Percentiles rank a stretch among this genome's conserved stretches.
phyloP scores from a whole-genome alignment of 352 stramenopile species.

The Sclerospora graminicola region DNA sequence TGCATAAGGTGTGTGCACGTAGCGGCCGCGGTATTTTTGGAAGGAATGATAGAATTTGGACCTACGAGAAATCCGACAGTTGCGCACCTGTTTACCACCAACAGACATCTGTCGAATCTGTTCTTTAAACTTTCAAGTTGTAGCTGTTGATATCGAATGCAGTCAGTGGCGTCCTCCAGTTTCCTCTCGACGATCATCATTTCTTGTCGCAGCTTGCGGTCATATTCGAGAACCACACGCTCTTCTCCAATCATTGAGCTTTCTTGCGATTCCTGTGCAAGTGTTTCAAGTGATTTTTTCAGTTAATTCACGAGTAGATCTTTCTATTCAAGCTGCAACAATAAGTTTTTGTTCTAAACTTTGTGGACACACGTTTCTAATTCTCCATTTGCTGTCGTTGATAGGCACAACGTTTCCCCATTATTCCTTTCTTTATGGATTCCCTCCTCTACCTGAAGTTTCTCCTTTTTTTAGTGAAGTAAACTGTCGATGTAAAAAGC shows the following conservation, averaged over 20 bases:
- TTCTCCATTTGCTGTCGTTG: background rate
- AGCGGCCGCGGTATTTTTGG: too few relatives aligned
- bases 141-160: slow-evolving; percentile 65
- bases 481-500: too few relatives aligned
- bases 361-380: slow-evolving; percentile 17
- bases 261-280: slow-evolving; percentile 68
- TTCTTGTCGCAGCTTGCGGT: slow-evolving; percentile 76
- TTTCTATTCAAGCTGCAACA: slow-evolving; percentile 74
- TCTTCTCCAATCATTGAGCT: slow-evolving; percentile 73
- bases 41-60: too few relatives aligned
- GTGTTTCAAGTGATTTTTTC: slow-evolving; percentile 65
- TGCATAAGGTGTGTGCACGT: too few relatives aligned
- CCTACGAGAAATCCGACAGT: background rate
- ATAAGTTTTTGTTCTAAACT: slow-evolving; percentile 20
- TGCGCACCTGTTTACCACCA: slow-evolving; percentile 22
- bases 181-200: slow-evolving; percentile 52
- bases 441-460: background rate
- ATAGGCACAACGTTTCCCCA: slow-evolving; percentile 1
- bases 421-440: slow-evolving; percentile 1
- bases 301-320: slow-evolving; percentile 71
- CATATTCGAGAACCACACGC: slow-evolving; percentile 69
- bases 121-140: slow-evolving; percentile 61
- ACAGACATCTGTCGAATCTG: slow-evolving; percentile 45
- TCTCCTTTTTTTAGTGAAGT: too few relatives aligned
- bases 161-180: slow-evolving; percentile 65